phyloP scores from a whole-genome alignment of 306 rosid genomes.

The Vachellia pachyceras region DNA sequence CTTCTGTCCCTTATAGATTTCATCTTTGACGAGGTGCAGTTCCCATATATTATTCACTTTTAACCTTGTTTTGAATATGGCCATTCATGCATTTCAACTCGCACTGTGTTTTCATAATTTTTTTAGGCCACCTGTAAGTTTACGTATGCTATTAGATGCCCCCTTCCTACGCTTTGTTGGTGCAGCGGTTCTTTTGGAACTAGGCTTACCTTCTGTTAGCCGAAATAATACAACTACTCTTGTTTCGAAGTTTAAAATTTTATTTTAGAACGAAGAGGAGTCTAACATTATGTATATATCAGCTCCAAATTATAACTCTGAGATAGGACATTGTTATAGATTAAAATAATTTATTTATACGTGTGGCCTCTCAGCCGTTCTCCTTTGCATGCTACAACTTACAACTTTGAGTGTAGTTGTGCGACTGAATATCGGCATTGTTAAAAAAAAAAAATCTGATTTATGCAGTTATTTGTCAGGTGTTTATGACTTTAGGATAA shows the following conservation, averaged over 20 bases:
- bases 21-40: not conserved
- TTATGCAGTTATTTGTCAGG: not conserved
- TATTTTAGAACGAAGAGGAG: not conserved
- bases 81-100: not conserved
- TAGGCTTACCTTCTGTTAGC: not conserved
- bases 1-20: not conserved
- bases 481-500: not conserved
- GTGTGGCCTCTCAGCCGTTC: not conserved
- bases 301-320: not conserved
- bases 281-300: not conserved
- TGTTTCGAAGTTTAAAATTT: not conserved
- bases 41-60: too few relatives aligned
- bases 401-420: not conserved
- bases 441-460: not conserved
- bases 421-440: constrained; percentile 2
- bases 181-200: not conserved
- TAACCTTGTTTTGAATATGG: not conserved
- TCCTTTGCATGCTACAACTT: not conserved
- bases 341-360: not conserved
- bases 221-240: not conserved
- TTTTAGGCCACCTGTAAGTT: not conserved
- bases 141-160: not conserved
- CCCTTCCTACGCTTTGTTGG: not conserved
- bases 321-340: not conserved
- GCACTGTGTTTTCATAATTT: not conserved